Evolutionary conservation across 148 eudicot genomes (phyloP).

Genomic region (Polygonum aviculare): DNA sequence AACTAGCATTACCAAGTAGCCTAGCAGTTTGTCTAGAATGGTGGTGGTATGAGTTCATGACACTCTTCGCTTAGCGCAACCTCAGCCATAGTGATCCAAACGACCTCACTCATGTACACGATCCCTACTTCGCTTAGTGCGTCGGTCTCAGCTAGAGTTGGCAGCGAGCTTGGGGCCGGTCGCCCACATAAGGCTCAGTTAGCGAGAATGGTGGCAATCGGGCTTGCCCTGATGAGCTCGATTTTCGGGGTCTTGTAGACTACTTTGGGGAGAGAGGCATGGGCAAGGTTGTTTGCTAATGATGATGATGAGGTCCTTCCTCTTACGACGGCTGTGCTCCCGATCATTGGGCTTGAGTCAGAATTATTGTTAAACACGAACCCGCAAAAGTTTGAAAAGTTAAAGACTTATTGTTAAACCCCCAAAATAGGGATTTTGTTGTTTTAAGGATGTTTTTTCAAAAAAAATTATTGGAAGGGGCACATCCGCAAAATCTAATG

Average conservation of each 20-base stretch:
- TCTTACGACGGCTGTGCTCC: conserved; percentile 50
- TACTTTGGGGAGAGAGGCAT: conserved; percentile 49
- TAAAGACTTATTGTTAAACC: no score
- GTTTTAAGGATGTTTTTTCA: no score
- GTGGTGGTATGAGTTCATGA: conserved; percentile 98
- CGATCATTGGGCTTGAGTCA: conserved; percentile 46
- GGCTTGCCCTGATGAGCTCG: conserved; percentile 43
- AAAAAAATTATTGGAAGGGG: no score
- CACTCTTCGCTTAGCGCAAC: conserved; percentile 47
- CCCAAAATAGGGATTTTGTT: no score
- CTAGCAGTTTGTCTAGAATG: conserved; percentile 74
- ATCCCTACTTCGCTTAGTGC: conserved; percentile 55
- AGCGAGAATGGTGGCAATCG: conserved; percentile 45
- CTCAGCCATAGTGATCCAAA: conserved; percentile 76
- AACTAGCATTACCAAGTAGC: conserved; percentile 67
- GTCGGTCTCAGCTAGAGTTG: conserved; percentile 58
- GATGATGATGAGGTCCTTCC: conserved; percentile 53
- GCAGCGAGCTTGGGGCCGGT: conserved; percentile 85
- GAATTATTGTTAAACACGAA: no score
- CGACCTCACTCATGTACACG: conserved; percentile 72
- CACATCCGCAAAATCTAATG: no score
- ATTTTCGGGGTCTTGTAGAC: conserved; percentile 53
- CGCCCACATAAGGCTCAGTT: conserved; percentile 54
- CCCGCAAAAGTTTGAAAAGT: no score
- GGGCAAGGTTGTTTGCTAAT: conserved; percentile 60